Conservation (phyloP, 1,284 basidiomycete genomes). For the Cystobasidium slooffiae region DNA sequence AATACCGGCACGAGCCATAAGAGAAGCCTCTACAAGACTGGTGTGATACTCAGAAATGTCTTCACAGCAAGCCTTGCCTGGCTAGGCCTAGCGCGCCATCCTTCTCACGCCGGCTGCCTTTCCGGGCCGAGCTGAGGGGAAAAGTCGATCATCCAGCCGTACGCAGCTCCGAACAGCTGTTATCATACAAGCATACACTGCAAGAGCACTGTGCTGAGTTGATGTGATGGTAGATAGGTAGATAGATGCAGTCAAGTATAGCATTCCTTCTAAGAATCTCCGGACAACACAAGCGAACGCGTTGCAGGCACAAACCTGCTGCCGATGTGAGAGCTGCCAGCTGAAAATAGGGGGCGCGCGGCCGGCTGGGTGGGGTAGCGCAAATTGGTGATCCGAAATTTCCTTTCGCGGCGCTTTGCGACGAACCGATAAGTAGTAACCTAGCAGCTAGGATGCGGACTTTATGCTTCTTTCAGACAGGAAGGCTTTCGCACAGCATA, state of each 20-base stretch:
- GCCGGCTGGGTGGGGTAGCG: slow-evolving; percentile 10
- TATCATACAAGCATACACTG: too few species aligned
- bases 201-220: too few species aligned
- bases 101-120: not conserved
- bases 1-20: not conserved
- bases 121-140: not conserved
- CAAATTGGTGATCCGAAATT: not conserved
- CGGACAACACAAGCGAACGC: too few species aligned
- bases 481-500: too few species aligned
- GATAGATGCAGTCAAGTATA: not conserved
- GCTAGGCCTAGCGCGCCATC: slow-evolving; percentile 15
- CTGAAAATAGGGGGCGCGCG: slow-evolving; percentile 8
- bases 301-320: too few species aligned
- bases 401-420: slow-evolving; percentile 18
- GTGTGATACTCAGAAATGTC: not conserved
- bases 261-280: not conserved
- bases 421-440: not conserved
- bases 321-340: not conserved
- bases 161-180: not conserved
- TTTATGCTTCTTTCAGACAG: too few species aligned
- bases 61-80: not conserved
- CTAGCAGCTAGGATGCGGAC: not conserved
- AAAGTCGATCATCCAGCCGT: slow-evolving; percentile 3
- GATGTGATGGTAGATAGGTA: not conserved
- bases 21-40: not conserved